Evolutionary conservation across 768 basidiomycete species (phyloP), one percentile per base, ranked within the genome.

Genomic region (Suillus decipiens): DNA sequence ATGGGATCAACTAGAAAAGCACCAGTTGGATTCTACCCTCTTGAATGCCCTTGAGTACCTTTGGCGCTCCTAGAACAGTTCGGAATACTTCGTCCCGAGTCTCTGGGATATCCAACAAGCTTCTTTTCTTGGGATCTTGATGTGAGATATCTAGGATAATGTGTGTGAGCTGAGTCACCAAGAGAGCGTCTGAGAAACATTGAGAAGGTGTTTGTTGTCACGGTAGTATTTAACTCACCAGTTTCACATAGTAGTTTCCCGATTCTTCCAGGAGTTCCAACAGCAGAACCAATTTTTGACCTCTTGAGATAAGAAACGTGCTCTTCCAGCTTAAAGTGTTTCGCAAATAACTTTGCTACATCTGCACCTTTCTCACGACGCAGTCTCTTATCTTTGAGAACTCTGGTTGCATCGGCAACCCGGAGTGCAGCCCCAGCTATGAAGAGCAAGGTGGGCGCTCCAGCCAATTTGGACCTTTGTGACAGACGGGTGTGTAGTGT

Each of bases 291-390:
- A 53, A 98, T 85, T 73, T 89, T 92, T n/a, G 94, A 96, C 67
- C 86, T 83, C 70, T 84, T 82, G 70, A 99, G 82, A 78, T 95
- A 93, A 17, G 86, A 80, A 70, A 91, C 86, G 74, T 99, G 96
- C 62, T 96, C 92, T 56, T 89, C 80, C 45, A 96, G 80, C 77
- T 96, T 97, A 78, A 96, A 88, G 73, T 99, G 96, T 75, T 90
- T 95, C 36, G 96, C 94, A 70, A 99, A 99, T 33, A 99, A 84
- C 75, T 98, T 98, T 24, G 92, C 95, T 37, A 97, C 89, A 67
- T 96, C 93, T 12, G 92, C 94, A 61, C 92, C 89, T 72, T 93
- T 95, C 28, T 92, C 89, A 41, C 90, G 89, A 61, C 86, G 80
- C 59, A 93, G 80, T 66, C 77, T 84, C 75, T 84, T 86, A 75